Evolutionary conservation across 306 rosid genomes (phyloP).

Genomic region (Fragaria nilgerrensis): DNA sequence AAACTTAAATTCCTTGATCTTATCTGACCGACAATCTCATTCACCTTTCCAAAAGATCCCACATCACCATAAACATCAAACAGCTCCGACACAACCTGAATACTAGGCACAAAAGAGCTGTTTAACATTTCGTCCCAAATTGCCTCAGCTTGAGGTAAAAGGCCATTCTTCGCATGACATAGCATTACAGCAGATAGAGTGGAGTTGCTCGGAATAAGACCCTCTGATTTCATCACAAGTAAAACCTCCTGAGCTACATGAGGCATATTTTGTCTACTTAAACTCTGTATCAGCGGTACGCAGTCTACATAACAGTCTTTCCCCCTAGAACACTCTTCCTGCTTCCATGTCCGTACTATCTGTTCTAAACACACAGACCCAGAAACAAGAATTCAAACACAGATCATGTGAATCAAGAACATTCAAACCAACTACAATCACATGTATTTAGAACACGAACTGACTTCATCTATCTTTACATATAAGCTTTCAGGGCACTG

Average conservation of each 20-base stretch:
- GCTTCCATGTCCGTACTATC: slow-evolving; percentile 39
- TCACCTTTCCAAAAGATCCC: slow-evolving; percentile 34
- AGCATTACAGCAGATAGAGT: slow-evolving; percentile 44
- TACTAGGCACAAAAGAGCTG: slow-evolving; percentile 51
- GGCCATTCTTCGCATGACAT: slow-evolving; percentile 44
- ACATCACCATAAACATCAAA: slow-evolving; percentile 48
- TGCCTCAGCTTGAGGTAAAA: slow-evolving; percentile 43
- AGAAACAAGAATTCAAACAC: slow-evolving; percentile 9
- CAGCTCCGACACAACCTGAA: slow-evolving; percentile 44
- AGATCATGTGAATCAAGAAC: background rate
- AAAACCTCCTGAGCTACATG: slow-evolving; percentile 37
- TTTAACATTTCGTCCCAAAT: slow-evolving; percentile 59
- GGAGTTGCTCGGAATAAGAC: slow-evolving; percentile 32
- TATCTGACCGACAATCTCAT: slow-evolving; percentile 37
- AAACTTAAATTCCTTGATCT: slow-evolving; percentile 39
- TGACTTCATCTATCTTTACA: background rate
- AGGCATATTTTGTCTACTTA: slow-evolving; percentile 39
- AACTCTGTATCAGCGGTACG: slow-evolving; percentile 21
- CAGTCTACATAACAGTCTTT: slow-evolving; percentile 16
- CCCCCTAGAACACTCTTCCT: slow-evolving; percentile 18
- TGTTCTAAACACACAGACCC: slow-evolving; percentile 26
- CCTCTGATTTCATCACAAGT: slow-evolving; percentile 34
- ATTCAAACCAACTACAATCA: background rate
- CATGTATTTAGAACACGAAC: background rate
- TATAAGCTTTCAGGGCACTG: background rate